Base-by-base conservation (phyloP, 495 filamentous ascomycete genomes). In the Tricharina praecox region DNA sequence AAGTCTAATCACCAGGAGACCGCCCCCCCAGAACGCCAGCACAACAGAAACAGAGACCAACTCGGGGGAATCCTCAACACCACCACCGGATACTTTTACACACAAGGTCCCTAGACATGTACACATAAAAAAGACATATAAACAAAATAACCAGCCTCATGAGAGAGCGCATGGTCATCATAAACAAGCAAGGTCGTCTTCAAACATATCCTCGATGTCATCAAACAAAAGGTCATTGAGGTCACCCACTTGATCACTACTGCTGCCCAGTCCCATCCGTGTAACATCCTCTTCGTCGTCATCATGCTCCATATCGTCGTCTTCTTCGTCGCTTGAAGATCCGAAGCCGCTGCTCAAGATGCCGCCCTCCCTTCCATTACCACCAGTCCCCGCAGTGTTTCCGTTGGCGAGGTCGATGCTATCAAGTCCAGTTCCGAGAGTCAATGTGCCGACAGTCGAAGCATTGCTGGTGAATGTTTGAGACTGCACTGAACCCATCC, bases 291-390 rank as follows among this genome's bases (percentile, higher is more conserved):
- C 72, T 40, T 76, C 75, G 50, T 90, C 85, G 48, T 80, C 83
- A 41, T 87, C 79, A 56, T 87, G 86, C 45, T 85, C 82, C 74
- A 83, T 78, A 51, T 97, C 90, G 54, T 95, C 90, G 52, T 97
- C 90, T 47, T 96, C 90, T 55, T 95, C 90, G 53, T 93, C 86
- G 57, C 85, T 94, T 10, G 84, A 93, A 66, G 81, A 90, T 53
- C 82, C 85, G 63, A 96, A 97, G n/a, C 84, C 87, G 47, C 86
- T 70, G 47, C 86, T 70, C n/a, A 93, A 67, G 25, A 79, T 77
- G 46, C 74, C 75, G 32, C 74, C 71, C 52, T 75, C 75, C 19
- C 73, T 39, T n/a, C 54, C 48, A 21, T 10, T 36, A 8, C 45
- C 41, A 11, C 35, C 35, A 69, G 15, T 74, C 70, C 30, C 75